These are phyloP conservation scores for Fusarium nisikadoi DNA, from an alignment of 2,329 filamentous ascomycete species.

Conservation along the genomic window DNA sequence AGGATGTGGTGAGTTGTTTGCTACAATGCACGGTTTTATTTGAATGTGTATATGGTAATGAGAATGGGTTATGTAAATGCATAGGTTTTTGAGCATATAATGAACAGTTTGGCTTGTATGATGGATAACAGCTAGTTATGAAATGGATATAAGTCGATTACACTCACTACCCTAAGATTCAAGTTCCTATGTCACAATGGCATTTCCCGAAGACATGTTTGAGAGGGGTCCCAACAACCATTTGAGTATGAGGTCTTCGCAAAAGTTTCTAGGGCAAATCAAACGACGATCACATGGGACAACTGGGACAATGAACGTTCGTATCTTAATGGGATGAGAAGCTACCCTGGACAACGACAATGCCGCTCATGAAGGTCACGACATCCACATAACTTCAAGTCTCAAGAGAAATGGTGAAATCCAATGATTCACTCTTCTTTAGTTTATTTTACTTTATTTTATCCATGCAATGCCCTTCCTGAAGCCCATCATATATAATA, in stretches of 20 bases:
- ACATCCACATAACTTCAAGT: not conserved
- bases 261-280: not conserved
- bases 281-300: not conserved
- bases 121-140: not conserved
- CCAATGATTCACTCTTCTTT: not conserved
- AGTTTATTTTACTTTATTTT: not conserved
- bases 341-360: not conserved
- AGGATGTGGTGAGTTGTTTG: conserved; percentile 58
- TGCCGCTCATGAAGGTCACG: not conserved
- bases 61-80: conserved; percentile 2
- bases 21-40: not conserved
- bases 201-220: not conserved
- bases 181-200: not conserved
- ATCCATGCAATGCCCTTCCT: not conserved
- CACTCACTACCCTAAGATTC: not conserved
- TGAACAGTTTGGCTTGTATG: not conserved
- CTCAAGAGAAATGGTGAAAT: not conserved
- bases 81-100: not conserved
- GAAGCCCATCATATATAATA: not conserved
- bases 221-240: fast-evolving
- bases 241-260: not conserved
- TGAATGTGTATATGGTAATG: conserved; percentile 20
- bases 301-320: not conserved
- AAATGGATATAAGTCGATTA: not conserved
- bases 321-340: not conserved